These are phyloP conservation scores for Microcyclospora pomicola DNA, from an alignment of 2,329 filamentous ascomycete species.

Conservation along the genomic window DNA sequence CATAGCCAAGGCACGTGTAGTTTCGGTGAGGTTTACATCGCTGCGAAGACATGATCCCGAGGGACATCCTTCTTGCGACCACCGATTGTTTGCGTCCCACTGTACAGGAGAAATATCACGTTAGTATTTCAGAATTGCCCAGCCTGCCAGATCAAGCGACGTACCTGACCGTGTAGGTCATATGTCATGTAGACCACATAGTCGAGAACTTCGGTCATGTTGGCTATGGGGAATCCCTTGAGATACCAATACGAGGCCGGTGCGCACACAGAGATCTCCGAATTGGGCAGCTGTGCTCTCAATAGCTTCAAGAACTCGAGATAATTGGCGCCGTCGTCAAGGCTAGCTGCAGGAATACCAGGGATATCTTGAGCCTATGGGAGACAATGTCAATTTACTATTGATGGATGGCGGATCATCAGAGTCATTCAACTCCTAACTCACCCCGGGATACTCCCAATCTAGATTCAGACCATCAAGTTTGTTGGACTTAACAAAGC, in stretches of 20 bases:
- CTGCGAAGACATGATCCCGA: constrained; percentile 17
- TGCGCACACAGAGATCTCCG: constrained; percentile 13
- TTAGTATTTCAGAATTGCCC: too few relatives aligned
- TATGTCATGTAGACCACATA: constrained; percentile 22
- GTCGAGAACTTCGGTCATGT: constrained; percentile 11
- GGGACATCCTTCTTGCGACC: constrained; percentile 16
- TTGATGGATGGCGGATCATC: too few relatives aligned
- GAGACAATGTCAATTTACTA: too few relatives aligned
- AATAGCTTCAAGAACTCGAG: not conserved
- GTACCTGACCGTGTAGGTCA: constrained; percentile 25
- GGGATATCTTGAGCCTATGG: constrained; percentile 12
- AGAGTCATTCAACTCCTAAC: too few relatives aligned
- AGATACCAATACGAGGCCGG: constrained; percentile 20
- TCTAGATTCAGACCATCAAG: constrained; percentile 31
- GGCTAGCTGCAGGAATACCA: constrained; percentile 7
- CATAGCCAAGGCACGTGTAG: constrained; percentile 9
- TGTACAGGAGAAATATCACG: not conserved
- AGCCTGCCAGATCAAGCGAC: constrained; percentile 21
- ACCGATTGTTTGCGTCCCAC: constrained; percentile 25
- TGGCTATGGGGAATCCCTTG: constrained; percentile 10
- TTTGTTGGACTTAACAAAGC: constrained; percentile 12
- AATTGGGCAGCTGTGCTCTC: constrained; percentile 1
- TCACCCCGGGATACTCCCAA: constrained; percentile 32
- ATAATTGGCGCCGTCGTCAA: constrained; percentile 1
- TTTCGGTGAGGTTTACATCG: constrained; percentile 17